Conservation (phyloP, 2,329 filamentous ascomycete genomes). For the Ceratocystis colombiana region DNA sequence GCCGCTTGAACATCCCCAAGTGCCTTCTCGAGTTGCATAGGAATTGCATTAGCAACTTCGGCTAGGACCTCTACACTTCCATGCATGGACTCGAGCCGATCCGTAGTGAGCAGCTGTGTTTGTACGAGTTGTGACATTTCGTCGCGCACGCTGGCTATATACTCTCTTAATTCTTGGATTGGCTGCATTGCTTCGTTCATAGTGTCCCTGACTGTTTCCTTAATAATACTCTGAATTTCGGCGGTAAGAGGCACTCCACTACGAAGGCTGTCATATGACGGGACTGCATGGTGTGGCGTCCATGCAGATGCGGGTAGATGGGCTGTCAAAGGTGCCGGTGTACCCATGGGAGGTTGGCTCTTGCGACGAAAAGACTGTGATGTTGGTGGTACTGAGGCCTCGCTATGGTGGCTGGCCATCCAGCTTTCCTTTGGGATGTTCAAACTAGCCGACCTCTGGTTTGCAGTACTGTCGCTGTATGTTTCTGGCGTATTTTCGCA, state of each 20-base stretch:
- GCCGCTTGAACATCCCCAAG: conserved; percentile 9
- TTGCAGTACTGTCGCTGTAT: not conserved
- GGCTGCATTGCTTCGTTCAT: conserved; percentile 15
- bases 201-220: not conserved
- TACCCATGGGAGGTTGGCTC: not conserved
- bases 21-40: conserved; percentile 1
- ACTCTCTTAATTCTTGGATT: not conserved
- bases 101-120: not conserved
- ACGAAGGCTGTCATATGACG: not conserved
- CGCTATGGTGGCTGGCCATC: not conserved
- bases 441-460: not conserved
- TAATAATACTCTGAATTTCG: not conserved
- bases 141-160: not conserved
- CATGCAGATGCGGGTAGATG: conserved; percentile 1
- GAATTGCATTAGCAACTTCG: not conserved
- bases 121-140: not conserved
- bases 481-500: not conserved
- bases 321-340: conserved; percentile 3
- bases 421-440: not conserved
- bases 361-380: not conserved
- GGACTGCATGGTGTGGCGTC: not conserved
- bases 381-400: not conserved
- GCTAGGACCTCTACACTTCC: not conserved
- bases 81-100: not conserved
- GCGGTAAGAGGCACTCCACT: not conserved